Base-by-base conservation (phyloP, 306 rosid species). In the Abrus pulchellus region DNA sequence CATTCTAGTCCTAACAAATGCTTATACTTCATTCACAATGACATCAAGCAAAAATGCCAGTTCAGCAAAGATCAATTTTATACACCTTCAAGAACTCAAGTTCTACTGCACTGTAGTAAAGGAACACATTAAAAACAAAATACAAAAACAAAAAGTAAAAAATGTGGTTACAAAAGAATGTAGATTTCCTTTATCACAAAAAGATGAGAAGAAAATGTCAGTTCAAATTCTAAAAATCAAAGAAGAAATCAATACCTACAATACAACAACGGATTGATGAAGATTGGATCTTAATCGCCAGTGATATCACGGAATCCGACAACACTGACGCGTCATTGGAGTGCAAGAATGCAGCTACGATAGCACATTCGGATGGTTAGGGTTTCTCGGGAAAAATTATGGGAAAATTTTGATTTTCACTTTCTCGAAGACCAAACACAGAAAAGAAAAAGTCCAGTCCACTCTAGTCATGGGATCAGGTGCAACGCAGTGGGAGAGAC, bases 371-470 rank as follows among this genome's bases (percentile, higher is more conserved):
- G 1, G 27, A 7, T 7, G n/a, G 55, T 33, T 72, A 78, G 83
- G 86, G 83, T 78, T 83, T 83, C 80, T 78, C 72, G 80, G 59
- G 72, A 73, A 78, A 83, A 83, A 32, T 5, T 13, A 52, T 12
- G 43, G n/a, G 55, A 70, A 76, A 82, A 47, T 68, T 76, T 34
- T 30, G 43, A 32, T 14, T 27, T 41, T 40, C 82, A 70, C 38
- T 77, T 77, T 83, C 86, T 78, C 80, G 86, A 33, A 53, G 54
- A 64, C 70, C 83, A 83, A 83, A 83, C 70, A n/a, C 62, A 11
- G 9, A 33, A 64, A 29, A 62, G 45, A 71, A 82, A 74, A 61
- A 11, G 32, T 33, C 38, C 34, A 7, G 20, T 59, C 34, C 29
- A 32, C 38, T 59, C 7, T 9, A 12, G 70, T 83, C 83, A 33